Conservation (phyloP, 805 yeast species). For the Metschnikowia koreensis region DNA sequence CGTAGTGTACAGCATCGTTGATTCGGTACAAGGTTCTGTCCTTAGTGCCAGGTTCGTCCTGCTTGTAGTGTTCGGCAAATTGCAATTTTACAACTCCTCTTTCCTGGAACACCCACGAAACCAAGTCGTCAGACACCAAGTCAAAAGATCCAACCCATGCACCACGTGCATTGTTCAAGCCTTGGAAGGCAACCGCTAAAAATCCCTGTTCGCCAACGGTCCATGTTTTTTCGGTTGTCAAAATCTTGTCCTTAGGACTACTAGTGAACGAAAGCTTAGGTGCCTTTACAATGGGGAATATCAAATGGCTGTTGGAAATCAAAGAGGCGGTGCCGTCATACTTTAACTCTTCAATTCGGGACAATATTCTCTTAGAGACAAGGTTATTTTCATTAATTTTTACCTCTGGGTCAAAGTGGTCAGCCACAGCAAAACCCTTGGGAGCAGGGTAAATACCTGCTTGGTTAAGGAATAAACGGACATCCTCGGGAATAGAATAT, state of each 20-base stretch:
- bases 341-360: conserved; percentile 13
- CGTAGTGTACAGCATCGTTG: conserved; percentile 64
- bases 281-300: conserved; percentile 70
- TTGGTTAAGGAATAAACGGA: conserved; percentile 68
- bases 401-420: conserved; percentile 55
- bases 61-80: conserved; percentile 53
- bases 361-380: conserved; percentile 20
- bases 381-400: conserved; percentile 31
- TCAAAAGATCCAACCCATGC: conserved; percentile 75
- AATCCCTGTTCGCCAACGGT: conserved; percentile 77
- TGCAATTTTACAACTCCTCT: conserved; percentile 59
- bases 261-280: conserved; percentile 61
- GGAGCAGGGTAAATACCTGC: conserved; percentile 85
- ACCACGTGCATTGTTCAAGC: conserved; percentile 71
- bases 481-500: conserved; percentile 33
- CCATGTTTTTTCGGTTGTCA: conserved; percentile 58
- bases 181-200: conserved; percentile 75
- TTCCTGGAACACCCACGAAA: conserved; percentile 72
- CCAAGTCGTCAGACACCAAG: conserved; percentile 40
- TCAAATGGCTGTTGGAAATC: conserved; percentile 62
- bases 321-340: conserved; percentile 64
- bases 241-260: conserved; percentile 43
- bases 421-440: conserved; percentile 59
- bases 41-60: conserved; percentile 40
- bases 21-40: conserved; percentile 57